Percentiles rank a stretch among this genome's conserved stretches.
phyloP scores from a whole-genome alignment of 352 stramenopile species.

The Globisporangium iwayamae region DNA sequence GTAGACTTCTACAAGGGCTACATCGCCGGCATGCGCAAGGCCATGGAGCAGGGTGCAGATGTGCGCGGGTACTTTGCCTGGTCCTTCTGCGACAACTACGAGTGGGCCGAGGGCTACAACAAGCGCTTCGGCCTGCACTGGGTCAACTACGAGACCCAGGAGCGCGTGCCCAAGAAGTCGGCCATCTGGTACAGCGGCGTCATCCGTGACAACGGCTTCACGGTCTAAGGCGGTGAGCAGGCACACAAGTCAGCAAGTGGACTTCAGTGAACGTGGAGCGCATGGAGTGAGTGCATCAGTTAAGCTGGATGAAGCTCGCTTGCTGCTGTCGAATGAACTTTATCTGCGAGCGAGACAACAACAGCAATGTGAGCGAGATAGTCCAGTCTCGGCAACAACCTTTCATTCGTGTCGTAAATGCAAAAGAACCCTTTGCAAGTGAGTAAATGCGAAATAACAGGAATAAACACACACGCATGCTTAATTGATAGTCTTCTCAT shows the following conservation, averaged over 20 bases:
- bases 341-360: neutral
- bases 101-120: conserved; percentile 76
- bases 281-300: neutral
- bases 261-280: neutral
- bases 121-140: conserved; percentile 58
- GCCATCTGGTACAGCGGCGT: conserved; percentile 49
- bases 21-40: conserved; percentile 61
- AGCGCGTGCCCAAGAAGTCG: conserved; percentile 60
- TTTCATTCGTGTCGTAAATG: neutral
- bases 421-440: neutral
- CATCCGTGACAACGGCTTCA: conserved; percentile 45
- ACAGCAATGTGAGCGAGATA: neutral
- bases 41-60: conserved; percentile 47
- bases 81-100: conserved; percentile 92
- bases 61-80: conserved; percentile 89
- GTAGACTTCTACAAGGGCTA: conserved; percentile 85
- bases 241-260: neutral
- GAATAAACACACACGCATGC: too few species aligned
- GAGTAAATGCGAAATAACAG: neutral
- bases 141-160: conserved; percentile 56
- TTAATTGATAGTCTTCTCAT: too few species aligned
- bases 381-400: neutral
- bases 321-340: neutral
- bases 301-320: neutral
- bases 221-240: neutral